These are phyloP conservation scores for Microbotryomycetes sp. DNA, from an alignment of 1,284 basidiomycete species.

Conservation along the genomic window DNA sequence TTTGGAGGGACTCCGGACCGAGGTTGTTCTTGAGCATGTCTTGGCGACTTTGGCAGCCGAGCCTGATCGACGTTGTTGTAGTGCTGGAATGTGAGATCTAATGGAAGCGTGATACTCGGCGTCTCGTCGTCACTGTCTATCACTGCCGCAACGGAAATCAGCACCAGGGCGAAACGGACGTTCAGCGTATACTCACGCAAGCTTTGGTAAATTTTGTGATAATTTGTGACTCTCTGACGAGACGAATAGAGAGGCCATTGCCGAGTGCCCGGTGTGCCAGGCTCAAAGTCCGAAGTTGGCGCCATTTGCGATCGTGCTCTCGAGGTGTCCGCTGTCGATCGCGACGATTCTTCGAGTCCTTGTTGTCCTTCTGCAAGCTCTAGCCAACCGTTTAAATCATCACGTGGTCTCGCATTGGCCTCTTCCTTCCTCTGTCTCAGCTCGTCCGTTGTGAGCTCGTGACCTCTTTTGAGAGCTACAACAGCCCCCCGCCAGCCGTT, in stretches of 20 bases:
- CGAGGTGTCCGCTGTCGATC: background rate
- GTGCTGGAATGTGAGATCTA: too few relatives aligned
- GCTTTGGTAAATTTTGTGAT: background rate
- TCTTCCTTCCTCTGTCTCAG: constrained; percentile 16
- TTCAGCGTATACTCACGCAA: background rate
- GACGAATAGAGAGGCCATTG: constrained; percentile 7
- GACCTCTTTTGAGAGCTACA: constrained; percentile 33
- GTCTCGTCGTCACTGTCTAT: too few relatives aligned
- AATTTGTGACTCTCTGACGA: background rate
- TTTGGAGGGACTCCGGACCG: background rate
- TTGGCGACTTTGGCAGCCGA: too few relatives aligned
- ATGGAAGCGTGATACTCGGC: too few relatives aligned
- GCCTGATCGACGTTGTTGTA: too few relatives aligned
- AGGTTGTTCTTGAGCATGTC: too few relatives aligned
- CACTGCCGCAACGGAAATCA: too few relatives aligned
- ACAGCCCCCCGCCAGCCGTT: constrained; percentile 46
- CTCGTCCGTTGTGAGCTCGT: constrained; percentile 15
- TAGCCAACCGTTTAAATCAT: constrained; percentile 31
- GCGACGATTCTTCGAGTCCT: background rate
- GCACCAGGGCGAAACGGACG: too few relatives aligned
- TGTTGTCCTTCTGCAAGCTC: constrained; percentile 19
- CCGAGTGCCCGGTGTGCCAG: background rate
- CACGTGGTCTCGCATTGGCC: constrained; percentile 1
- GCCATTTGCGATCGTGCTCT: background rate
- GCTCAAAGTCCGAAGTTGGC: background rate